Conservation (phyloP, 2,329 filamentous ascomycete genomes). For the Monilinia vaccinii-corymbosi region DNA sequence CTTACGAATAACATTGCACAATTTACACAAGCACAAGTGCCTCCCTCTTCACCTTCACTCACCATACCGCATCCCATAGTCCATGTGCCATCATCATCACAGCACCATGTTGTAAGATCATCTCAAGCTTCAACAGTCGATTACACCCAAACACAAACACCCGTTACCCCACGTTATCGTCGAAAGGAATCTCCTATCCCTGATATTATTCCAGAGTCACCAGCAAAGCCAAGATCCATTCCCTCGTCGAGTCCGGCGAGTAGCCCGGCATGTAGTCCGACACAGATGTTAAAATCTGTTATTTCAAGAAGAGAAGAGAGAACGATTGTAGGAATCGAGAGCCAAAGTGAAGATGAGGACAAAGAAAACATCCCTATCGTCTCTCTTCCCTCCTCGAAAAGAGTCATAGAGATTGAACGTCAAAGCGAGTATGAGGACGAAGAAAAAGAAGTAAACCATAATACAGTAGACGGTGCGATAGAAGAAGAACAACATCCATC, state of each 20-base stretch:
- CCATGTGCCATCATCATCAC: background rate
- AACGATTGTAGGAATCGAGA: background rate
- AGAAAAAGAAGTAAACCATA: background rate
- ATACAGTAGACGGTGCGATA: background rate
- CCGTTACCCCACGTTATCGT: background rate
- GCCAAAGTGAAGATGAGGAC: background rate
- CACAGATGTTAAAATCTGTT: background rate
- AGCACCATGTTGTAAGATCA: background rate
- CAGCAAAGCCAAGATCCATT: conserved; percentile 13
- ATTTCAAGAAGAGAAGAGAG: background rate
- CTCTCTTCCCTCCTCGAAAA: background rate
- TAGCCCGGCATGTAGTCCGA: too few species aligned
- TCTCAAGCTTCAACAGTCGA: conserved; percentile 30
- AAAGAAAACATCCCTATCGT: background rate
- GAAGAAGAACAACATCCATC: background rate
- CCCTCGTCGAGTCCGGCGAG: conserved; percentile 3
- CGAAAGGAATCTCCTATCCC: conserved; percentile 1
- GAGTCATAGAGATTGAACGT: background rate
- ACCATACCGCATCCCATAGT: background rate
- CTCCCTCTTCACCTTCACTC: background rate
- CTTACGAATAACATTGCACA: conserved; percentile 23
- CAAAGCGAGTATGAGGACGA: background rate
- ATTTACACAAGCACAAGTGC: conserved; percentile 17
- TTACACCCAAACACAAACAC: conserved; percentile 16
- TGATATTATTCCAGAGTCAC: conserved; percentile 25